Evolutionary conservation across 1,284 basidiomycete species (phyloP), one percentile per base, ranked within the genome.

Genomic region (Ustilago xerochloae): DNA sequence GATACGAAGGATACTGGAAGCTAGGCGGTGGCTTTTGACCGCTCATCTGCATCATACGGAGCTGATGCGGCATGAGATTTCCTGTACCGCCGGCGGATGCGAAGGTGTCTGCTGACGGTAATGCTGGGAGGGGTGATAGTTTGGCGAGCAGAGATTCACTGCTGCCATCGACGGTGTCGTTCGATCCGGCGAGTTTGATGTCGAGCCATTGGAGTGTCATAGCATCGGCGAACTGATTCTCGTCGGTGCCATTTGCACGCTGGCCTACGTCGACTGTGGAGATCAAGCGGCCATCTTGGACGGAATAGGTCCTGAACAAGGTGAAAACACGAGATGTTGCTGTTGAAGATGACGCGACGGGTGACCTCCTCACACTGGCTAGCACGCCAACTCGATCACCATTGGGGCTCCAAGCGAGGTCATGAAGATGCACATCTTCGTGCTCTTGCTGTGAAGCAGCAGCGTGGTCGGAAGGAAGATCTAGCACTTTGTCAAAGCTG

Each of bases 1-100:
- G 49, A n/a, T 71, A 38, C 3, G 64, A 59, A 13, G 68, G 58
- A 28, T 43, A 64, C 24, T 59, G 57, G 24, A 67, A 67, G 48
- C 59, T 60, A 3, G 58, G 55, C 29, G 64, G 48, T 6, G 64
- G 58, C 29, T 68, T 76, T 49, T 68, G 57, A 12, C 70, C 62
- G 46, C 61, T 66, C 71, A 74, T 74, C 53, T 70, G 71, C 71
- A 69, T 69, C 71, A 74, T 69, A 13, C 71, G 48, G 9, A 74
- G 57, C 59, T 74, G 71, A 28, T 74, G 71, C 0, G 71, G 71
- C 71, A 74, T 74, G 35, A 74, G 63, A 24, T 60, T 74, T 43
- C 43, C 60, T 0, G 54, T 22, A 4, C 55, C 50, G 7, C 58
- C 50, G 0, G 56, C 55, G 10, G 53, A 54, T 29, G 63, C 63